Conservation (phyloP, 1,284 basidiomycete genomes). For the Naganishia albida region DNA sequence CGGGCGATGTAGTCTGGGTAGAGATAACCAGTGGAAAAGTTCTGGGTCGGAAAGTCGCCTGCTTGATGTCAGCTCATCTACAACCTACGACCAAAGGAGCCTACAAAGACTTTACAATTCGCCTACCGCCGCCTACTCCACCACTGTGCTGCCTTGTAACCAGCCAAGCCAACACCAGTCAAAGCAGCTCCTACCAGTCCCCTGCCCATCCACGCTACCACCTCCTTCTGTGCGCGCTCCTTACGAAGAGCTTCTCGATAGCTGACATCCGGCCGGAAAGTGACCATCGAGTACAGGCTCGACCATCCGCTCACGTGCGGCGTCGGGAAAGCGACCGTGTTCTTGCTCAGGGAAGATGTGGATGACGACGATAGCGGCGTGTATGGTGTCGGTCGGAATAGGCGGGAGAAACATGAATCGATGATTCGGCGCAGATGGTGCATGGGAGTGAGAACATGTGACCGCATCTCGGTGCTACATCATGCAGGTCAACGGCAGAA, state of each 20-base stretch:
- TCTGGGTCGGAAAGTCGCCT: too few relatives aligned
- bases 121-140: conserved; percentile 12
- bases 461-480: conserved; percentile 86
- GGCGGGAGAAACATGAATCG: conserved; percentile 62
- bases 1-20: too few relatives aligned
- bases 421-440: conserved; percentile 80
- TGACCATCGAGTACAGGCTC: conserved; percentile 94
- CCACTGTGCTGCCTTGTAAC: conserved; percentile 3
- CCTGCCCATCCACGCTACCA: conserved; percentile 37
- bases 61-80: neutral
- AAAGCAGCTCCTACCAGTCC: conserved; percentile 28
- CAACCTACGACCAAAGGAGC: too few relatives aligned
- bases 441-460: conserved; percentile 77
- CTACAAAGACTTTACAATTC: neutral
- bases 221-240: conserved; percentile 49
- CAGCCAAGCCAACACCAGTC: conserved; percentile 10
- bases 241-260: conserved; percentile 63
- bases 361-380: conserved; percentile 48
- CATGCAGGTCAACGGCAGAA: conserved; percentile 3
- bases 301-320: conserved; percentile 73
- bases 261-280: conserved; percentile 89
- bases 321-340: conserved; percentile 50
- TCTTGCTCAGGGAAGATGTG: conserved; percentile 57
- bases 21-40: too few relatives aligned
- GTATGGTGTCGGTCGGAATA: conserved; percentile 66